Conservation (phyloP, 2,329 filamentous ascomycete species). For the Akanthomyces dipterigenus region DNA sequence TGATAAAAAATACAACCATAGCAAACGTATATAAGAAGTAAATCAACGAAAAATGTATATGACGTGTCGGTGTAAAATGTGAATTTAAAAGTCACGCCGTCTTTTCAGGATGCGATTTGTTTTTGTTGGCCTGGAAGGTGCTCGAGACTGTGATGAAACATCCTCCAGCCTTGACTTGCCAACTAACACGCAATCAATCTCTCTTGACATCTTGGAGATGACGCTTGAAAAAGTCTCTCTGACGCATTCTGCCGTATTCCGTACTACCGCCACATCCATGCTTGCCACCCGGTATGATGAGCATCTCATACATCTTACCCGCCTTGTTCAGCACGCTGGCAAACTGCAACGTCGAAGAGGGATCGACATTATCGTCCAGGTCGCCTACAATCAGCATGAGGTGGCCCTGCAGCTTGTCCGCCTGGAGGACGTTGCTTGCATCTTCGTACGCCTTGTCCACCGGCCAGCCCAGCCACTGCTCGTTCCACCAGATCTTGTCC, state of each 20-base stretch:
- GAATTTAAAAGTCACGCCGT: too few relatives aligned
- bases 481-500: slow-evolving; percentile 27
- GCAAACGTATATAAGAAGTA: not conserved
- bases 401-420: slow-evolving; percentile 19
- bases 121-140: too few relatives aligned
- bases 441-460: slow-evolving; percentile 22
- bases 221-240: not conserved
- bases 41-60: not conserved
- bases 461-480: slow-evolving; percentile 27
- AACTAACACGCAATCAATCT: not conserved
- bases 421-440: slow-evolving; percentile 23
- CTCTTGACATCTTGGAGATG: not conserved
- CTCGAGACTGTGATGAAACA: too few relatives aligned
- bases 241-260: not conserved
- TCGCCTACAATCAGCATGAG: slow-evolving; percentile 25
- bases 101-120: too few relatives aligned
- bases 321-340: slow-evolving; percentile 21
- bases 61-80: too few relatives aligned
- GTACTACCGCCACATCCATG: not conserved
- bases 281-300: slow-evolving; percentile 20
- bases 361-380: slow-evolving; percentile 25
- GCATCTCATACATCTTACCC: slow-evolving; percentile 23
- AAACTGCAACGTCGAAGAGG: slow-evolving; percentile 23
- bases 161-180: too few relatives aligned
- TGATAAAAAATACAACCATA: not conserved